Evolutionary conservation across 371 early-diverging fungal genomes (phyloP), one percentile per base, ranked within the genome.

Genomic region (Synchytrium microbalum): DNA sequence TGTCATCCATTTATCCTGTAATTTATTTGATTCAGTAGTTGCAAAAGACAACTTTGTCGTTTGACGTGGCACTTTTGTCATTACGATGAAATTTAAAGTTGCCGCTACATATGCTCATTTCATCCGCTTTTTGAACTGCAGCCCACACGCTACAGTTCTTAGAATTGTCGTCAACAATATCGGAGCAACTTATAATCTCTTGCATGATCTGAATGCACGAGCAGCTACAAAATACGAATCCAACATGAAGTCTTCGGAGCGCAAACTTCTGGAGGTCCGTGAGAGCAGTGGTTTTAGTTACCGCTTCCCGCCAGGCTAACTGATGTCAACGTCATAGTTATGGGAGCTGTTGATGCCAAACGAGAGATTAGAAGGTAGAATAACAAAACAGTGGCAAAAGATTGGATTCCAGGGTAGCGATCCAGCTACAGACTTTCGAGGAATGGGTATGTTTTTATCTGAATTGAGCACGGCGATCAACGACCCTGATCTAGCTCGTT

Each of bases 371-470:
- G 64, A 67, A 8, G 62, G 66, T 14, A 68, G 90, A 23, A 63
- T 81, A 23, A 75, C 84, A 3, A 73, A 74, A 61, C 87, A 89
- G 67, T 91, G 91, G 91, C 70, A 74, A 54, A 79, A 83, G 58
- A 78, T 25, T 60, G 78, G 87, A 0, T 92, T 92, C 66, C 92
- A 92, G 66, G 91, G 91, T 33, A 75, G 72, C 24, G 90, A 91
- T 70, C 92, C 91, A 0, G 88, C 92, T 8, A 90, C 91, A 0
- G 92, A 92, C 75, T 92, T 92, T 64, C 79, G 92, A 30, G 89
- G 90, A 27, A 90, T 92, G 91, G 92, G 86, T 74, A 72, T 56
- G 32, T 58, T 30, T 3, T 16, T 2, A 32, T 3, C 13, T 23
- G 24, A 51, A 51, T 10, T 1, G 14, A 28, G 55, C 5, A 1